phyloP scores from a whole-genome alignment of 495 filamentous ascomycete genomes.

The Baudoinia panamericana region DNA sequence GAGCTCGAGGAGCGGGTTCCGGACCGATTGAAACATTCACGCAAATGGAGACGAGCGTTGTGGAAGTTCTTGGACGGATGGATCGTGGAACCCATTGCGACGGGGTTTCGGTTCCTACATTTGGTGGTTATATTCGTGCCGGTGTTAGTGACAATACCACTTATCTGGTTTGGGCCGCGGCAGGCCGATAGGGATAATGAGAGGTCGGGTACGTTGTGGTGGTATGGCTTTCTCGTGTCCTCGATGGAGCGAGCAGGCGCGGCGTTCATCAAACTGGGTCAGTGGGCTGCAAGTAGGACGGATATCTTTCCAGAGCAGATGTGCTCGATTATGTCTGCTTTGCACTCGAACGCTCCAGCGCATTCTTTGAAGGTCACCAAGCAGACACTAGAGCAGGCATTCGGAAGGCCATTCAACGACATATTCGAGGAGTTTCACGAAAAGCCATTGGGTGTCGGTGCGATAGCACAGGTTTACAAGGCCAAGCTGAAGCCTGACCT shows the following conservation, averaged over 20 bases:
- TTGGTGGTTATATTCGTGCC: slow-evolving; percentile 82
- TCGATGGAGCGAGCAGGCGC: slow-evolving; percentile 91
- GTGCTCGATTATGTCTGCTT: slow-evolving; percentile 84
- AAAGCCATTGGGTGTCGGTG: slow-evolving; percentile 80
- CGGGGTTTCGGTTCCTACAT: slow-evolving; percentile 72
- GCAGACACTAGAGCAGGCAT: slow-evolving; percentile 63
- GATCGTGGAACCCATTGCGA: slow-evolving; percentile 76
- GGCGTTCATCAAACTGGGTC: slow-evolving; percentile 97
- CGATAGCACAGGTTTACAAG: slow-evolving; percentile 96
- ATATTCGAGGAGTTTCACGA: slow-evolving; percentile 97
- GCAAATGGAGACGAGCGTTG: slow-evolving; percentile 39
- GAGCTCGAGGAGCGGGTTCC: slow-evolving; percentile 58
- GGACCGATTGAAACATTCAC: slow-evolving; percentile 44
- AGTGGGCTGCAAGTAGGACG: slow-evolving; percentile 95
- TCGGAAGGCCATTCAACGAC: slow-evolving; percentile 68
- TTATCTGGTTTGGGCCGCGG: slow-evolving; percentile 61
- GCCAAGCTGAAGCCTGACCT: slow-evolving; percentile 79
- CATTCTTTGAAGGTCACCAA: slow-evolving; percentile 77
- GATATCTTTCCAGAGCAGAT: slow-evolving; percentile 96
- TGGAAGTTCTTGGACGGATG: slow-evolving; percentile 55
- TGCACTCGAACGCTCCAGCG: slow-evolving; percentile 87
- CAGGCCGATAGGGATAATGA: slow-evolving; percentile 50
- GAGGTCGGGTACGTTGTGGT: slow-evolving; percentile 75
- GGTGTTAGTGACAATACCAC: slow-evolving; percentile 65
- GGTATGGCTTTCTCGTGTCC: slow-evolving; percentile 80